Conservation (phyloP, 2,329 filamentous ascomycete species). For the Fonsecaea multimorphosa region DNA sequence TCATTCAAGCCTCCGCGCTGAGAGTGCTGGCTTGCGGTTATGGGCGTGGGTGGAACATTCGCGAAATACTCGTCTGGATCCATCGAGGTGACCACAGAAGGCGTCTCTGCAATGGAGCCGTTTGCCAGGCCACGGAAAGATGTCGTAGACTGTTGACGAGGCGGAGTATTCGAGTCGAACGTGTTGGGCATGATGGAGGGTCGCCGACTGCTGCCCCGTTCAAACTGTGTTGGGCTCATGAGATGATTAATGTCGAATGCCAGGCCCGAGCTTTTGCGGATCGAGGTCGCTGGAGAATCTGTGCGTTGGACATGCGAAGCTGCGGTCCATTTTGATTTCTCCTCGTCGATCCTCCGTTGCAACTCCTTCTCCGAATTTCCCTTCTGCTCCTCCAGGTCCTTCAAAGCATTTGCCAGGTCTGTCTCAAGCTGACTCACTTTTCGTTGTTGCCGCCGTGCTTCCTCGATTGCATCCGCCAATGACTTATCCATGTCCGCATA, state of each 20-base stretch:
- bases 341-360: constrained; percentile 67
- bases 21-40: constrained; percentile 47
- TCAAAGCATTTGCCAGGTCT: constrained; percentile 64
- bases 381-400: constrained; percentile 65
- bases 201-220: constrained; percentile 50
- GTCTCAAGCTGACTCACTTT: constrained; percentile 60
- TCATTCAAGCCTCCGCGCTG: constrained; percentile 72
- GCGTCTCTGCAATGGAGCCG: constrained; percentile 50
- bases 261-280: constrained; percentile 44
- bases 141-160: constrained; percentile 56
- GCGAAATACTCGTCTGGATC: constrained; percentile 56
- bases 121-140: constrained; percentile 49
- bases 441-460: constrained; percentile 56
- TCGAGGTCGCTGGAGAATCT: constrained; percentile 51
- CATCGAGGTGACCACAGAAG: constrained; percentile 54
- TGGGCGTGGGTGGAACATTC: constrained; percentile 45
- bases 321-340: constrained; percentile 65
- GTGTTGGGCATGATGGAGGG: constrained; percentile 46
- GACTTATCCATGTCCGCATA: constrained; percentile 56
- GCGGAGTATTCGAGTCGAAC: constrained; percentile 47
- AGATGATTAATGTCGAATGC: constrained; percentile 48
- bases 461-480: constrained; percentile 69
- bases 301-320: constrained; percentile 48
- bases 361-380: constrained; percentile 64
- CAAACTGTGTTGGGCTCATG: constrained; percentile 42